Base-by-base conservation (phyloP, 257 asterid species). In the Plectranthus barbatus region DNA sequence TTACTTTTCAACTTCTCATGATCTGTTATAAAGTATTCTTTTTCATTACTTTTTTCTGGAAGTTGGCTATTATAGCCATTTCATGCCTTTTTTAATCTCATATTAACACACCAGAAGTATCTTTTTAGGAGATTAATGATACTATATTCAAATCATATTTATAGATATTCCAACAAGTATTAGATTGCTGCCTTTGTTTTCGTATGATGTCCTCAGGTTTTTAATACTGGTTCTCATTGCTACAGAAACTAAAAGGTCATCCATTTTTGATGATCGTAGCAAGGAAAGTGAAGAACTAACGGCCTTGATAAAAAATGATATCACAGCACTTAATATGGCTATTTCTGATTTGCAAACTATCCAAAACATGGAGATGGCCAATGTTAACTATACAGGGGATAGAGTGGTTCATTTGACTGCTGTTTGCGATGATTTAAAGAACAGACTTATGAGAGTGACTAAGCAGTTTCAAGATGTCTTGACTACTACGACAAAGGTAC, bases 211-310 rank as follows among this genome's bases (percentile, higher is more conserved):
- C 64, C 21, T 49, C 62, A 73, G 45, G 36, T 56, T 73, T 49
- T 55, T 60, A 21, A 50, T 58, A 24, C 48, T 6, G 24, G 18
- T 48, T 60, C 53, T 72, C 50, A 5, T 64, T 33, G 53, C 17
- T 64, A 13, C 82, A 88, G 96, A 84, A 78, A 86, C 94, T 39
- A 90, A 86, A 66, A 79, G 80, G 64, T 84, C 94, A 6, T 86
- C 94, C 0, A 88, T 90, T 54, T 90, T 90, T 64, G 95, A 90
- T 52, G 97, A 90, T 66, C 91, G 91, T 71, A 81, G 91, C 79
- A 63, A 76, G 77, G 97, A 90, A 80, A 90, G 84, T 63, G 95
- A 86, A 70, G 89, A 86, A 60, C 76, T 86, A 60, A 84, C 94
- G 6, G 68, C 71, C 58, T 55, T 86, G 65, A 86, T 86, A 42